Evolutionary conservation across 495 filamentous ascomycete species (phyloP).

Genomic region (Penicillium simplicissimum): DNA sequence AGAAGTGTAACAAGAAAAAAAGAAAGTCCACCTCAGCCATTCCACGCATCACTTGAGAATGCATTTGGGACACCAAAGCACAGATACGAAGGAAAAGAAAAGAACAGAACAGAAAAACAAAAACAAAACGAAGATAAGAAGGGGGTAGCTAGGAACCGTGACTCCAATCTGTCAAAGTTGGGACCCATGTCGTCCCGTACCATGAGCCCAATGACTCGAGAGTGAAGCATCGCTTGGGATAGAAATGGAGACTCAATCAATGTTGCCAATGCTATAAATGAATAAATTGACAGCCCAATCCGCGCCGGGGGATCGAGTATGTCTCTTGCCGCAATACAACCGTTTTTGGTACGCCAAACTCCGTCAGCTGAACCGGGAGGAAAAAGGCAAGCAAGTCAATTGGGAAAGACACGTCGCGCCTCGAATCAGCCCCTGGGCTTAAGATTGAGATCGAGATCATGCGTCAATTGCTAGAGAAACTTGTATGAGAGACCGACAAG

Average conservation of each 20-base stretch:
- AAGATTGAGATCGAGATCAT: constrained; percentile 7
- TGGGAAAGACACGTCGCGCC: neutral
- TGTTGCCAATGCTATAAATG: neutral
- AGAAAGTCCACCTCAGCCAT: constrained; percentile 17
- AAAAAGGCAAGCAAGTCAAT: constrained; percentile 4
- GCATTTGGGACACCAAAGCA: constrained; percentile 9
- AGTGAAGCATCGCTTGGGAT: neutral
- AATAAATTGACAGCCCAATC: neutral
- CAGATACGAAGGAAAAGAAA: constrained; percentile 11
- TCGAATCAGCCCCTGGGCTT: constrained; percentile 3
- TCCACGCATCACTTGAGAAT: constrained; percentile 25
- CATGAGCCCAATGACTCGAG: neutral
- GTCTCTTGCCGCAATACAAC: constrained; percentile 8
- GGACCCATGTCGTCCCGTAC: too few relatives aligned
- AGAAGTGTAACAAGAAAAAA: constrained; percentile 5
- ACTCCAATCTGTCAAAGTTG: neutral
- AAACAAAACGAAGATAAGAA: neutral
- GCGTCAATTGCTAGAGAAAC: neutral
- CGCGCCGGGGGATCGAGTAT: neutral
- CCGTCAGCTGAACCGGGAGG: constrained; percentile 16
- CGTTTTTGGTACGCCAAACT: constrained; percentile 26
- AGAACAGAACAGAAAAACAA: constrained; percentile 7
- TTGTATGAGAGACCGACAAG: neutral
- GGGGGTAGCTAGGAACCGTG: neutral
- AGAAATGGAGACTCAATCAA: neutral